Percentiles rank a stretch among this genome's conserved stretches.
phyloP scores from a whole-genome alignment of 495 filamentous ascomycete genomes.

The Trypethelium eluteriae region DNA sequence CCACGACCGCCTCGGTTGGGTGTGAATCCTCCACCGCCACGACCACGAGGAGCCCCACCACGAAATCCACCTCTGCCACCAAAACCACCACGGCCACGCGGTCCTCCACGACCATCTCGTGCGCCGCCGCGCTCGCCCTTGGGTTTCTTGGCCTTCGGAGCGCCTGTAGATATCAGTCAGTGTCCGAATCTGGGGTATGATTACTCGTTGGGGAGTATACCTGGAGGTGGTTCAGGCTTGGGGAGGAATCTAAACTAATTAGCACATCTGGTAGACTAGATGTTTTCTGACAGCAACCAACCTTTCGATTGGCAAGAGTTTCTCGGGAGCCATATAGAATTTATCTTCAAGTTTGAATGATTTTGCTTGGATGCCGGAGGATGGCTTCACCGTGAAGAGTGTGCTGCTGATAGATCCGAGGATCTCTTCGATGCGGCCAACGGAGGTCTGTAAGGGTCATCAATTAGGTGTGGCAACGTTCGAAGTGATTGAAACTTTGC shows the following conservation, averaged over 20 bases:
- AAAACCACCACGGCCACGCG: slow-evolving; percentile 25
- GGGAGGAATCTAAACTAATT: slow-evolving; percentile 64
- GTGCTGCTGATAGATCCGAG: slow-evolving; percentile 93
- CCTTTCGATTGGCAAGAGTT: slow-evolving; percentile 87
- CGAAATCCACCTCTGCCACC: slow-evolving; percentile 15
- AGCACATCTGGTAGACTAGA: not conserved
- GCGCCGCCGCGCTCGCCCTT: slow-evolving; percentile 44
- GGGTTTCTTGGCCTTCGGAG: slow-evolving; percentile 44
- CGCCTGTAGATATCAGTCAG: slow-evolving; percentile 32
- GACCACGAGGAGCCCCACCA: slow-evolving; percentile 21
- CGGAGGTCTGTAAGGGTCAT: slow-evolving; percentile 57
- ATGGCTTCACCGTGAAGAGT: slow-evolving; percentile 94
- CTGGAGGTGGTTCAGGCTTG: slow-evolving; percentile 79
- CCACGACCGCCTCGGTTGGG: slow-evolving; percentile 12
- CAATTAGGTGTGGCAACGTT: too few species aligned
- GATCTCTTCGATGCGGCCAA: slow-evolving; percentile 93
- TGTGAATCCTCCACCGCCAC: slow-evolving; percentile 22
- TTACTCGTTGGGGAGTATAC: slow-evolving; percentile 30
- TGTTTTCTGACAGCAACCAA: slow-evolving; percentile 28
- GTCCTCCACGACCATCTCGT: slow-evolving; percentile 35
- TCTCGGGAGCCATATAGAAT: slow-evolving; percentile 91
- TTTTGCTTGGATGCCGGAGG: slow-evolving; percentile 86
- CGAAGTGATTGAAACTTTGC: too few species aligned
- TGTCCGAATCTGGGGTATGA: slow-evolving; percentile 12
- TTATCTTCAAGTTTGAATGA: slow-evolving; percentile 96